Conservation (phyloP, 495 filamentous ascomycete species). For the Penicillium lagena region DNA sequence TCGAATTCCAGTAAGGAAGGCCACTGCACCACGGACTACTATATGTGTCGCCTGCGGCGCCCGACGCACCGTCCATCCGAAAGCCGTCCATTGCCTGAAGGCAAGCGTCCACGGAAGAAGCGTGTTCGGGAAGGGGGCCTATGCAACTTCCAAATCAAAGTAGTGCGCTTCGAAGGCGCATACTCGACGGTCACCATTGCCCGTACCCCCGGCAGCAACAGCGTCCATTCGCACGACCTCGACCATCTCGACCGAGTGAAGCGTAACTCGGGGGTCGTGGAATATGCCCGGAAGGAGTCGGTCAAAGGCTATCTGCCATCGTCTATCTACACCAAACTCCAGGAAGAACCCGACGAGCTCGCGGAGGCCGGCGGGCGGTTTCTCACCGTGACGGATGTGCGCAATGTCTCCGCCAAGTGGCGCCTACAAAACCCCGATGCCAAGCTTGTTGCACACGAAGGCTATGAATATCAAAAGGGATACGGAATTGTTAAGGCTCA, state of each 20-base stretch:
- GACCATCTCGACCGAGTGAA: slow-evolving; percentile 47
- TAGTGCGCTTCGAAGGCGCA: slow-evolving; percentile 41
- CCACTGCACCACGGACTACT: slow-evolving; percentile 45
- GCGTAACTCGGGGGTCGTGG: slow-evolving; percentile 47
- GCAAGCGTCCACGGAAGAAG: slow-evolving; percentile 45
- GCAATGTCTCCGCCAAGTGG: slow-evolving; percentile 47
- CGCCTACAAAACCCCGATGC: slow-evolving; percentile 44
- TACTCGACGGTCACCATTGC: slow-evolving; percentile 38
- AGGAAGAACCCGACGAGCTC: slow-evolving; percentile 40
- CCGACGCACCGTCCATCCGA: slow-evolving; percentile 36
- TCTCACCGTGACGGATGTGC: slow-evolving; percentile 44
- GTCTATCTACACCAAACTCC: slow-evolving; percentile 46
- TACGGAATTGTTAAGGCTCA: slow-evolving; percentile 40
- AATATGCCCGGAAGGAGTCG: slow-evolving; percentile 40
- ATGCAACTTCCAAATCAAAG: slow-evolving; percentile 48
- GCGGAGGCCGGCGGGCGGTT: slow-evolving; percentile 43
- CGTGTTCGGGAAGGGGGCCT: slow-evolving; percentile 43
- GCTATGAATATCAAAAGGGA: slow-evolving; percentile 47
- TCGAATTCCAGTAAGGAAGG: slow-evolving; percentile 45
- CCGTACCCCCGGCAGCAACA: slow-evolving; percentile 35
- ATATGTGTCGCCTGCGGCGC: slow-evolving; percentile 44
- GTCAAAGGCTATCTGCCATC: slow-evolving; percentile 48
- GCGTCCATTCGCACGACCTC: slow-evolving; percentile 42
- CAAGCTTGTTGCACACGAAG: slow-evolving; percentile 40
- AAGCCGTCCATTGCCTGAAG: slow-evolving; percentile 41